Conservation (phyloP, 805 yeast genomes). For the Wilhelminamyces savonicus region DNA sequence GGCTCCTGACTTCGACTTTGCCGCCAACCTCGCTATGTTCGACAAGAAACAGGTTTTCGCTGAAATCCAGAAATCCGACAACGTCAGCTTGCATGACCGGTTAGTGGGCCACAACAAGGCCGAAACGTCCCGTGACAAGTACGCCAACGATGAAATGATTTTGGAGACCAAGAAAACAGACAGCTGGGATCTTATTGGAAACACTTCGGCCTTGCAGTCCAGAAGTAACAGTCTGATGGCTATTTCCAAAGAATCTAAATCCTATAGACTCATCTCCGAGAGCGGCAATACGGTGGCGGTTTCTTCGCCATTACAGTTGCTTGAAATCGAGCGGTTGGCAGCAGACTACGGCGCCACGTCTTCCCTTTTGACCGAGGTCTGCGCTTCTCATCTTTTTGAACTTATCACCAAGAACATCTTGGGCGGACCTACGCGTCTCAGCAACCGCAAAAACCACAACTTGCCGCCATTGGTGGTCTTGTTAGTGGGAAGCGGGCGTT, state of each 20-base stretch:
- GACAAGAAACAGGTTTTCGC: conserved; percentile 77
- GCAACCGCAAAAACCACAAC: conserved; percentile 59
- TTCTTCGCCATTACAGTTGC: conserved; percentile 72
- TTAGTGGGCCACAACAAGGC: conserved; percentile 70
- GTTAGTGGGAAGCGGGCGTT: conserved; percentile 65
- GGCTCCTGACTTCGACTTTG: conserved; percentile 74
- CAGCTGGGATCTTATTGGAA: conserved; percentile 47
- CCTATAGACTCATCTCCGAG: too few relatives aligned
- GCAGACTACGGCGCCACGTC: conserved; percentile 42
- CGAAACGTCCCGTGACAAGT: conserved; percentile 40
- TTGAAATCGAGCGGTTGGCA: conserved; percentile 64
- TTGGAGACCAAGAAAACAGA: conserved; percentile 37
- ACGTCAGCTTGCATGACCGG: conserved; percentile 51
- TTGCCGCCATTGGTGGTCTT: conserved; percentile 71
- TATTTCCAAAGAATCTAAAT: neutral
- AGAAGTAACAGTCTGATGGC: neutral
- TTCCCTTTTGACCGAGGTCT: conserved; percentile 50
- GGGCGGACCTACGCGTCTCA: conserved; percentile 63
- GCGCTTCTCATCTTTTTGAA: conserved; percentile 60
- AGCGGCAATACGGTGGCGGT: conserved; percentile 37
- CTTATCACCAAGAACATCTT: conserved; percentile 50
- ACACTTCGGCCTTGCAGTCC: too few relatives aligned
- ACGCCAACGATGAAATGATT: conserved; percentile 72
- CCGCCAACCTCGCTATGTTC: conserved; percentile 71
- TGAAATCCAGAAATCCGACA: conserved; percentile 63